Conservation (phyloP, 2,329 filamentous ascomycete species). For the Rutstroemia sydowiana region DNA sequence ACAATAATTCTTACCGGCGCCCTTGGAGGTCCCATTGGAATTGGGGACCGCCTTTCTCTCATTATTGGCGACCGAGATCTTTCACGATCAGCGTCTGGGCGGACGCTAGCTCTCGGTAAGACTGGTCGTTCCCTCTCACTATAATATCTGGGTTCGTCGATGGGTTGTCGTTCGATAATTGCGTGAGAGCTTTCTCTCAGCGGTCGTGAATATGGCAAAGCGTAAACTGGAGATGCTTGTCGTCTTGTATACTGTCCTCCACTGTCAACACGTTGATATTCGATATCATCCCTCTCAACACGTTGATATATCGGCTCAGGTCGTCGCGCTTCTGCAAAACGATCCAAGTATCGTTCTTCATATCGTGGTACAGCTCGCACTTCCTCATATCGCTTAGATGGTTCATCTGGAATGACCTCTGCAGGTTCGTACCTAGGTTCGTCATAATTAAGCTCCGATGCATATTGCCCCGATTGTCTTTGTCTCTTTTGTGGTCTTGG, state of each 20-base stretch:
- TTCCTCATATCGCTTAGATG: conserved; percentile 18
- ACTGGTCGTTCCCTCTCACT: conserved; percentile 32
- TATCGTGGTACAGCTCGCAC: conserved; percentile 15
- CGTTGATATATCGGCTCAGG: conserved; percentile 22
- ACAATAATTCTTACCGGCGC: conserved; percentile 62
- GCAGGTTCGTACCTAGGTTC: conserved; percentile 39
- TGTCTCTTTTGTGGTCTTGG: conserved; percentile 50
- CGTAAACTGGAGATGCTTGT: conserved; percentile 24
- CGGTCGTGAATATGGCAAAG: conserved; percentile 23
- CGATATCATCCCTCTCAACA: conserved; percentile 24
- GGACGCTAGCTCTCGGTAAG: conserved; percentile 39
- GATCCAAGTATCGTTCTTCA: conserved; percentile 18
- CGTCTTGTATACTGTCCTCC: conserved; percentile 19
- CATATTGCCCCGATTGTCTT: conserved; percentile 40
- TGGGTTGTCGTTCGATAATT: conserved; percentile 21
- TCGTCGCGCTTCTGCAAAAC: conserved; percentile 22
- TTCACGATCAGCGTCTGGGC: conserved; percentile 41
- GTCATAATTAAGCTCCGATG: conserved; percentile 36
- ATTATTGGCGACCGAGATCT: conserved; percentile 42
- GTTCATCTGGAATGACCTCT: conserved; percentile 14
- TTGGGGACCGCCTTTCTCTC: conserved; percentile 38
- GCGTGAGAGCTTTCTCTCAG: conserved; percentile 24
- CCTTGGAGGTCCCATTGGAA: conserved; percentile 40
- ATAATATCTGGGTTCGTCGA: conserved; percentile 35
- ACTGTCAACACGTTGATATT: conserved; percentile 18